Percentiles rank a stretch among this genome's conserved stretches.
Evolutionary conservation across 1,284 basidiomycete genomes (phyloP).

Genomic region (Ganoderma sp.): DNA sequence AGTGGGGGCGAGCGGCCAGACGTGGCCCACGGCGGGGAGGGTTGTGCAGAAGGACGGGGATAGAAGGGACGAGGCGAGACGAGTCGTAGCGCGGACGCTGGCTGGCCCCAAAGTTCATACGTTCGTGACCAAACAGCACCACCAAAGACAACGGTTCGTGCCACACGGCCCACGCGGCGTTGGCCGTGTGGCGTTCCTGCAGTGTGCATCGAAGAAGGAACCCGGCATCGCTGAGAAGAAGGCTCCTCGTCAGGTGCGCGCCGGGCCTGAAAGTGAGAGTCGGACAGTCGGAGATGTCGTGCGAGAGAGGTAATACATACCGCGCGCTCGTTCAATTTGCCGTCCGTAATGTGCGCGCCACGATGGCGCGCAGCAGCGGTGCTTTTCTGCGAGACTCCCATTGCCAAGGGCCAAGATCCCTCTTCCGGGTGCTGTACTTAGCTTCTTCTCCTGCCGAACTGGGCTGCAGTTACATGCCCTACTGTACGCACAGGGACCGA

Average conservation of each 20-base stretch:
- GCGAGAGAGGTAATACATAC: background rate
- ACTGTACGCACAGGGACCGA: background rate
- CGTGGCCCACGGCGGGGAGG: background rate
- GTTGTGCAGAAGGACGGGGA: background rate
- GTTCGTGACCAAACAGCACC: background rate
- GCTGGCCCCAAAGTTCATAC: background rate
- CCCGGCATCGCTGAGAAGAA: background rate
- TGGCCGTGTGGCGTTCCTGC: background rate
- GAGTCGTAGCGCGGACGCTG: background rate
- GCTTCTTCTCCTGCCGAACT: constrained; percentile 3
- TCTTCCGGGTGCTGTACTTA: background rate
- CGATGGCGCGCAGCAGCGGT: background rate
- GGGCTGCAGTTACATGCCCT: background rate
- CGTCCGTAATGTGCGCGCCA: background rate
- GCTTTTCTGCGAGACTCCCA: background rate
- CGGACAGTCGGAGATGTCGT: background rate
- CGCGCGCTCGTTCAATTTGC: background rate
- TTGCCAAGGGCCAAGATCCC: background rate
- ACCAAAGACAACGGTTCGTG: background rate
- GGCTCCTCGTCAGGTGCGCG: background rate
- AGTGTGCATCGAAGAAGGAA: background rate
- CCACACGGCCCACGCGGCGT: background rate
- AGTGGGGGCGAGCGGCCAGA: background rate
- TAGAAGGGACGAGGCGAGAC: constrained; percentile 2
- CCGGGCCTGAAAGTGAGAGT: background rate